phyloP scores from a whole-genome alignment of 73 alveolate genomes.

The Tetrahymena borealis region DNA sequence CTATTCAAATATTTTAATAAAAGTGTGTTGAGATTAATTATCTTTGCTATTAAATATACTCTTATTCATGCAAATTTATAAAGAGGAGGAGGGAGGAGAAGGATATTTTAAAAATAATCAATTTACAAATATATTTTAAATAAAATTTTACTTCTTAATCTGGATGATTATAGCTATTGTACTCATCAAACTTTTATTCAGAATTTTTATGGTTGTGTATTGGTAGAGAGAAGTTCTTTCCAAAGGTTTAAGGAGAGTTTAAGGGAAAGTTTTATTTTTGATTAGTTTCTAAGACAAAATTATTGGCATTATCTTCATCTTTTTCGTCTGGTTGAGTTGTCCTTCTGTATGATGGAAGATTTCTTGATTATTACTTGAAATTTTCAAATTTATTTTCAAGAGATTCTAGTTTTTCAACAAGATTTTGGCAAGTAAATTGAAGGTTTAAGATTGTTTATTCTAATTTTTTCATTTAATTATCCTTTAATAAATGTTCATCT shows the following conservation, averaged over 20 bases:
- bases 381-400: background rate
- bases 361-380: background rate
- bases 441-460: background rate
- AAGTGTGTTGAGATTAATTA: no score
- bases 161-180: background rate
- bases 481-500: background rate
- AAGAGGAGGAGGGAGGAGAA: no score
- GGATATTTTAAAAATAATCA: no score
- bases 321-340: background rate
- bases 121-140: no score
- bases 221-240: background rate
- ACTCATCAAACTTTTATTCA: background rate
- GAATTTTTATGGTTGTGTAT: background rate
- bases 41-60: no score
- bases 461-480: background rate
- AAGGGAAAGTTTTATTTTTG: background rate
- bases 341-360: background rate
- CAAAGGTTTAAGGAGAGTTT: conserved; percentile 1
- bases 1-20: background rate
- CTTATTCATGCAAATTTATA: no score
- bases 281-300: background rate
- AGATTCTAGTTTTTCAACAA: background rate
- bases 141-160: background rate
- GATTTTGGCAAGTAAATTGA: background rate
- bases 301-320: background rate